Base-by-base conservation (phyloP, 768 basidiomycete genomes). In the Hortiboletus campestris region DNA sequence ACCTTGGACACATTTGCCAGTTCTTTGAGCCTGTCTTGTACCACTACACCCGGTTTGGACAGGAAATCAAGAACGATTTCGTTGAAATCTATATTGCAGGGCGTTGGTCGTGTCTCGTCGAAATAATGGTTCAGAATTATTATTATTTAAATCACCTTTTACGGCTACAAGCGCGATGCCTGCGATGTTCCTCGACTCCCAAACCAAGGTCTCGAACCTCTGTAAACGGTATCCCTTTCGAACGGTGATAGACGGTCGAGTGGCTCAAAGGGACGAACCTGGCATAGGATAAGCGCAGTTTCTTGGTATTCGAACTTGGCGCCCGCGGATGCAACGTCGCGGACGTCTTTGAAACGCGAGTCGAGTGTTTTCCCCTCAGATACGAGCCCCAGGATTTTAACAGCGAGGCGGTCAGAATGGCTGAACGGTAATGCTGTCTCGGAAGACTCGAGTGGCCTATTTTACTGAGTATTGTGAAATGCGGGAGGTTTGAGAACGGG, bases 31-130 rank as follows among this genome's bases (percentile, higher is more conserved):
- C 40, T 59, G 43, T 59, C 60, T 43, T 59, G 47, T 13, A 44
- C 53, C 4, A 22, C 41, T 2, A 50, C 57, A 20, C 48, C 22
- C 6, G 51, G 47, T 12, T 63, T 39, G 4, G 64, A 55, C 20
- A 65, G 41, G 51, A 62, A 63, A 29, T 62, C 55, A 6, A 65
- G 63, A 47, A 65, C 29, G 11, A 62, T 20, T n/a, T 65, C 60
- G 16, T 53, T 60, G 49, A 65, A 65, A 35, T 65, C 63, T 65
- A 42, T 19, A 20, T 31, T 20, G 20, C 17, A 16, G 1, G 8
- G 12, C 20, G 25, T 32, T 5, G 3, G 22, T 31, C 2, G 17
- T 45, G 29, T 10, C 6, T 31, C 16, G 3, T 46, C 14, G 35
- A 38, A 42, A 12, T 6, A 4, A 25, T 25, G 25, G 25, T 4